A percentile compares a stretch with the other conserved stretches of the same genome.
These are phyloP conservation scores for Hymenoscyphus occultus DNA, from an alignment of 2,329 filamentous ascomycete genomes.

Conservation along the genomic window DNA sequence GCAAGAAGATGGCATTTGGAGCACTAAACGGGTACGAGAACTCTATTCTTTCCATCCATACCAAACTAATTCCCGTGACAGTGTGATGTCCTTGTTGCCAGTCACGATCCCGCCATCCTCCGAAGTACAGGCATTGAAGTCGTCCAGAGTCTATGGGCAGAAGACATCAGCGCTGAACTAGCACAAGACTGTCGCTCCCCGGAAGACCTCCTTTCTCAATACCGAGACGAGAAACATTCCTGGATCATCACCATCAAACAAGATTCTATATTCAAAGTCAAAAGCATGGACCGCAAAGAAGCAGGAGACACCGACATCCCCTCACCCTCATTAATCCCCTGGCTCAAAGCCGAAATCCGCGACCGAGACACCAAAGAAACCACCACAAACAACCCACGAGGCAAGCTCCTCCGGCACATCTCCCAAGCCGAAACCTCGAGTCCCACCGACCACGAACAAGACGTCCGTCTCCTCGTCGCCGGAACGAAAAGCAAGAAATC, in stretches of 20 bases:
- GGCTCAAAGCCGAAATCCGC: slow-evolving; percentile 78
- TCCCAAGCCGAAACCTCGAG: slow-evolving; percentile 27
- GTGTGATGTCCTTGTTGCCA: slow-evolving; percentile 88
- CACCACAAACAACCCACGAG: slow-evolving; percentile 39
- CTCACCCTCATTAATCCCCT: slow-evolving; percentile 68
- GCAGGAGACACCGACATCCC: slow-evolving; percentile 72
- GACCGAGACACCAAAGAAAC: slow-evolving; percentile 66
- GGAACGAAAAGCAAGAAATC: slow-evolving; percentile 87
- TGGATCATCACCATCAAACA: slow-evolving; percentile 90
- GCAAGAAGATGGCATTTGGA: slow-evolving; percentile 64
- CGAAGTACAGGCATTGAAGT: slow-evolving; percentile 74
- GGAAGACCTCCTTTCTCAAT: slow-evolving; percentile 74
- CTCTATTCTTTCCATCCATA: neutral
- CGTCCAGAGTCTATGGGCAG: slow-evolving; percentile 74
- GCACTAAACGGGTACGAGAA: slow-evolving; percentile 58
- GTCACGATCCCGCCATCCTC: slow-evolving; percentile 75
- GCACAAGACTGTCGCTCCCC: slow-evolving; percentile 74
- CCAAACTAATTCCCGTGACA: slow-evolving; percentile 37
- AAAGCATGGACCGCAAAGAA: slow-evolving; percentile 73
- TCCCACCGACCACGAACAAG: slow-evolving; percentile 53
- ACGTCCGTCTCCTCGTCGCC: slow-evolving; percentile 80
- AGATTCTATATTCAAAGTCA: slow-evolving; percentile 73
- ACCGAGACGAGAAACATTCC: slow-evolving; percentile 73
- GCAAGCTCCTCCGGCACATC: slow-evolving; percentile 35
- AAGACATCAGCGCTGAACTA: slow-evolving; percentile 85